Evolutionary conservation across 2,329 filamentous ascomycete species (phyloP), one percentile per base, ranked within the genome.

Genomic region (Ophiostoma perfectum): DNA sequence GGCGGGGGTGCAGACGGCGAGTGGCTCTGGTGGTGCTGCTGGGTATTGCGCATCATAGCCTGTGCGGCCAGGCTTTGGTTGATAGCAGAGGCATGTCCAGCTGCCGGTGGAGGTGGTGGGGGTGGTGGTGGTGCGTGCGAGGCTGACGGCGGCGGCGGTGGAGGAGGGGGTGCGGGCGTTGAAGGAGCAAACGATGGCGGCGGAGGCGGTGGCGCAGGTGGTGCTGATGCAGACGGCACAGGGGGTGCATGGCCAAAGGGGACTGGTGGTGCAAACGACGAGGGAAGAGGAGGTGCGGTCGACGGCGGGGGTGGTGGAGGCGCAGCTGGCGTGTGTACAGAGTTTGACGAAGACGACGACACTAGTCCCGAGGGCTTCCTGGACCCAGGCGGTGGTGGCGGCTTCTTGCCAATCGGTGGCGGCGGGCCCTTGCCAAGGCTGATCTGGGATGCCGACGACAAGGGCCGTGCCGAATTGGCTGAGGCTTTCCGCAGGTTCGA

Each of bases 371-470:
- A 85, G 12, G 86, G 84, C 74, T 88, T 88, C 72, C 87, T 81
- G 68, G 82, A 85, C 70, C 81, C 82, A 67, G 87, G 88, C 66
- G 85, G 83, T 58, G 87, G 86, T 39, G 88, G 87, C 47, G 86
- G 86, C 75, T 93, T 93, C 81, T 92, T 93, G 70, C 90, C 90
- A 73, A 91, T 84, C 5, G 89, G 90, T 12, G 91, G 91, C 42
- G 92, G 92, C 47, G 92, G 92, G 68, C 88, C 89, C 74, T 86
- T 87, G 65, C 69, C 69, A 8, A 71, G 60, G 5, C 67, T 3
- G 68, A 83, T 80, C 73, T 83, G 80, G 47, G 87, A 88, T 38
- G 82, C 80, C 27, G 86, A 83, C 16, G 89, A 89, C 6, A 82
- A 78, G 2, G 90, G 87, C 71, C 90, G 81, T 58, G 42, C 75